Evolutionary conservation across 257 asterid genomes (phyloP), one percentile per base, ranked within the genome.

Genomic region (Scutellaria minor): DNA sequence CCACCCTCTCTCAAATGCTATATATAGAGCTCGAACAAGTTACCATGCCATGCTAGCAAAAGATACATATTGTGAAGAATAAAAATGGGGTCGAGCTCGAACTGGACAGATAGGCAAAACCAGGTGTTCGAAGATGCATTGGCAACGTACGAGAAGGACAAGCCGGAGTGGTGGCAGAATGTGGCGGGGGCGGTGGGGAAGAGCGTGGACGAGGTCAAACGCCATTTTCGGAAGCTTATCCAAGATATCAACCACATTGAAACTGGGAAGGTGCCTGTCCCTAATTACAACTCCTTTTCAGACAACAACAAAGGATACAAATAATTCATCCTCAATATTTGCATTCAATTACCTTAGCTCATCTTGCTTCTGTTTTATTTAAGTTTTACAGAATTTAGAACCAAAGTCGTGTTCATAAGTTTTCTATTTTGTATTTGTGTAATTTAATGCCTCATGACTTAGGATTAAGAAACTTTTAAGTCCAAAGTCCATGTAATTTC

Each of bases 111-210:
- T 0, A 68, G 68, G 85, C 78, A 88, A 68, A 88, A 88, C 85
- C 85, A 83, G 89, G 47, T 61, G 60, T 88, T 88, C 45, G 95
- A 88, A 82, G 84, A 88, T 74, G 90, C 92, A 12, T 56, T 88
- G 75, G 89, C 84, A 0, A 54, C 72, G 10, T 81, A 74, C 61
- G 82, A 80, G 66, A 79, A 45, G 78, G 75, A 82, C 48, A 69
- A 61, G 13, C 86, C 90, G 2, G 90, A 86, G 40, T 27, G 87
- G 51, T 88, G 91, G 90, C 86, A 78, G 61, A 83, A 82, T 9
- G 31, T 88, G 80, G 89, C 92, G 27, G 75, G 47, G 53, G 87
- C 84, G 0, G 86, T 83, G 18, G 74, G 84, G 31, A 88, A 88
- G 81, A 79, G 83, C 7, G 86, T 77, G 44, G 90, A 84, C 68